A percentile compares a stretch with the other conserved stretches of the same genome.
phyloP scores from a whole-genome alignment of 257 asterid genomes.

The Solanum pennellii region DNA sequence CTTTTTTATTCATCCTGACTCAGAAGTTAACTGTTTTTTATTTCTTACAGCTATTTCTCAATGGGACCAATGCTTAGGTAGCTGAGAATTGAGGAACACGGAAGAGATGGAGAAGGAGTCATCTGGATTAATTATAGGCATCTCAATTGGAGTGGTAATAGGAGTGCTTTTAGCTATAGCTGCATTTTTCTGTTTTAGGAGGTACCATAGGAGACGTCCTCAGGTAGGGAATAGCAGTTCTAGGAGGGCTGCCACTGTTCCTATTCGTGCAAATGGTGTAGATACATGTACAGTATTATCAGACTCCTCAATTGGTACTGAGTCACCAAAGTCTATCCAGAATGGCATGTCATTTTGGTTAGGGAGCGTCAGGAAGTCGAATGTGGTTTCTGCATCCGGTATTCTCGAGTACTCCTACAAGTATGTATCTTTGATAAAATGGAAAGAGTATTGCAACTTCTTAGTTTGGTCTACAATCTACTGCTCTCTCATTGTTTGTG shows the following conservation, averaged over 20 bases:
- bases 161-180: constrained; percentile 68
- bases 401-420: constrained; percentile 76
- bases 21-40: background rate
- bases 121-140: constrained; percentile 57
- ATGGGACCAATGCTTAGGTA: constrained; percentile 19
- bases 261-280: constrained; percentile 64
- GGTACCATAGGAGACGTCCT: constrained; percentile 43
- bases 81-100: constrained; percentile 5
- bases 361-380: constrained; percentile 51
- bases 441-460: background rate
- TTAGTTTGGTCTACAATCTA: background rate
- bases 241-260: constrained; percentile 60
- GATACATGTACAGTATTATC: constrained; percentile 60
- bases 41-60: background rate
- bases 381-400: constrained; percentile 62
- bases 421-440: constrained; percentile 22
- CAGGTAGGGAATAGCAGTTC: constrained; percentile 82
- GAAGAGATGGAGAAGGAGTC: constrained; percentile 57
- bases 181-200: constrained; percentile 48
- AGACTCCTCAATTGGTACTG: constrained; percentile 76
- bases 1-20: background rate
- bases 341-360: constrained; percentile 39
- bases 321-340: constrained; percentile 51
- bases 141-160: constrained; percentile 77
- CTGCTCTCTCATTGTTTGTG: background rate